phyloP scores from a whole-genome alignment of 768 basidiomycete species.

The Amyloporia xantha region DNA sequence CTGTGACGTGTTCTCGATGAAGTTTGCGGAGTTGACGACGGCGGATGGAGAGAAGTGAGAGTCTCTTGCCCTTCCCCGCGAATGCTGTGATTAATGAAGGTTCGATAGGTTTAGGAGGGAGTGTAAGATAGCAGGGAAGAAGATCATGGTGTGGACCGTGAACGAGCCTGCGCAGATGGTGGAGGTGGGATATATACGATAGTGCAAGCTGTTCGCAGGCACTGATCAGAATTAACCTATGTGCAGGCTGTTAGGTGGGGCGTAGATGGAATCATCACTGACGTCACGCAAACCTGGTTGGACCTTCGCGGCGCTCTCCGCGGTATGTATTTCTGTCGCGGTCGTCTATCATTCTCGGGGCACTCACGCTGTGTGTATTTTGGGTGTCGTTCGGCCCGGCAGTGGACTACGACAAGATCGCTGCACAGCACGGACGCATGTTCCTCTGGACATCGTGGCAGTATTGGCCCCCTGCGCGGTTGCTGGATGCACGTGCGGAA shows the following conservation, averaged over 20 bases:
- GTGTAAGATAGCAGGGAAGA: constrained; percentile 74
- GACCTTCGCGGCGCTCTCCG: constrained; percentile 28
- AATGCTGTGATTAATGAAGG: background rate
- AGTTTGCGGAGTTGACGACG: constrained; percentile 65
- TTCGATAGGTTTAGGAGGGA: constrained; percentile 66
- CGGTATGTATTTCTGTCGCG: constrained; percentile 8
- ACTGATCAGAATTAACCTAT: constrained; percentile 29
- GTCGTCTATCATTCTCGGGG: background rate
- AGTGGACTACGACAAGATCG: constrained; percentile 66
- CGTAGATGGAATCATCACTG: constrained; percentile 41
- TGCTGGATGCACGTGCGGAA: constrained; percentile 10
- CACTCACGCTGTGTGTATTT: background rate
- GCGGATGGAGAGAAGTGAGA: constrained; percentile 65
- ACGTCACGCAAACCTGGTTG: constrained; percentile 35
- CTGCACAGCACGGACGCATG: constrained; percentile 52
- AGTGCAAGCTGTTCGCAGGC: background rate
- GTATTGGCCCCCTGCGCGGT: constrained; percentile 49
- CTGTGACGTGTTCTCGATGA: constrained; percentile 82
- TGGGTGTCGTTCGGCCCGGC: too few relatives aligned
- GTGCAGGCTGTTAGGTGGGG: constrained; percentile 54
- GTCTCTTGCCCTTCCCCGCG: background rate
- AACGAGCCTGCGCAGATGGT: constrained; percentile 87
- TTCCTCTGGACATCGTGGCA: constrained; percentile 68
- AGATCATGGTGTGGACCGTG: constrained; percentile 94
- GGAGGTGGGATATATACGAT: constrained; percentile 45